Evolutionary conservation across 345 rosid genomes (phyloP).

Genomic region (Eucalyptus albens): DNA sequence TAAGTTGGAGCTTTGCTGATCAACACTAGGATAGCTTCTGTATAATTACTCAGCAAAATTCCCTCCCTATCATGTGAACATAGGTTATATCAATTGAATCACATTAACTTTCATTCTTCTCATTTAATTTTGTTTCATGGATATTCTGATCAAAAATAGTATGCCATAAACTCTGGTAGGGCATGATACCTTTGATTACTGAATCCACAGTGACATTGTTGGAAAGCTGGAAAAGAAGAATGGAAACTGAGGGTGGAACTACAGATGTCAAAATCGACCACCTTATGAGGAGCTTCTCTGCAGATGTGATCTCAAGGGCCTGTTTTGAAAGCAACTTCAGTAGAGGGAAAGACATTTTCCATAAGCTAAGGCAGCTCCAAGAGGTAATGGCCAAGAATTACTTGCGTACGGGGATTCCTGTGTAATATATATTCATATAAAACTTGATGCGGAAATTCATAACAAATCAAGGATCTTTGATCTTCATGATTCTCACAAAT

Average conservation of each 20-base stretch:
- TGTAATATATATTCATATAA: no score
- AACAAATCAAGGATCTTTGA: no score
- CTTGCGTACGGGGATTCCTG: background rate
- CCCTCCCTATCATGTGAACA: background rate
- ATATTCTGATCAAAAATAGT: background rate
- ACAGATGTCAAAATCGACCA: constrained; percentile 3
- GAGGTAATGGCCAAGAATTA: constrained; percentile 1
- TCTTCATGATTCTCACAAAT: no score
- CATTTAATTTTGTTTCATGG: background rate
- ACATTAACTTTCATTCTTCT: background rate
- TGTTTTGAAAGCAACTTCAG: constrained; percentile 33
- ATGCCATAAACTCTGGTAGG: background rate
- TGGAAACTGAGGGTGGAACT: background rate
- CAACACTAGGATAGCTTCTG: background rate
- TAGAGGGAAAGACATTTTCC: constrained; percentile 28
- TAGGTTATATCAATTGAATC: background rate
- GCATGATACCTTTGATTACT: constrained; percentile 20
- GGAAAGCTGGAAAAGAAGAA: constrained; percentile 13
- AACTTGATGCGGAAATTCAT: no score
- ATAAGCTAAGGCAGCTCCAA: constrained; percentile 17
- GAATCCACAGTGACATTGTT: constrained; percentile 9
- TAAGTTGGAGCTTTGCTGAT: background rate
- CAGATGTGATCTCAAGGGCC: constrained; percentile 27
- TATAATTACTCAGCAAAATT: background rate
- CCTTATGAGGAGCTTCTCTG: constrained; percentile 21